These are phyloP conservation scores for Suillus subaureus DNA, from an alignment of 768 basidiomycete species.

Conservation along the genomic window DNA sequence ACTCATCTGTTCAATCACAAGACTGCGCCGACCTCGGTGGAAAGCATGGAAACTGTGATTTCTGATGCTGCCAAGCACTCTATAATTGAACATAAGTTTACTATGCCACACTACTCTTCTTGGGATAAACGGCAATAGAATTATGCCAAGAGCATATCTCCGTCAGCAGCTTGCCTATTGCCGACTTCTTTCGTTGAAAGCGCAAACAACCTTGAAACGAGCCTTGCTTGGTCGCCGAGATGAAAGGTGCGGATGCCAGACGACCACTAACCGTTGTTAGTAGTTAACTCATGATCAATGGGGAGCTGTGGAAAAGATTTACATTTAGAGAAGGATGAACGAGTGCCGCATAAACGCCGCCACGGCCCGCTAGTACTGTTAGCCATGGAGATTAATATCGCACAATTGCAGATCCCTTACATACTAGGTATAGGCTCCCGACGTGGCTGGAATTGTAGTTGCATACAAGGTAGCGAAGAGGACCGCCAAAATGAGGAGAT, in stretches of 20 bases:
- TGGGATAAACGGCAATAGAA: conserved; percentile 8
- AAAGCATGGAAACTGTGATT: background rate
- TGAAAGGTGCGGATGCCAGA: background rate
- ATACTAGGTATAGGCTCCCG: background rate
- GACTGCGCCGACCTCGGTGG: background rate
- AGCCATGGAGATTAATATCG: background rate
- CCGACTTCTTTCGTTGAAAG: background rate
- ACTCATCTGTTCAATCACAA: background rate
- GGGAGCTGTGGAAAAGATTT: conserved; percentile 8
- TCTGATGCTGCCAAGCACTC: conserved; percentile 16
- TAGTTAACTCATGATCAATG: background rate
- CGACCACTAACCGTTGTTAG: background rate
- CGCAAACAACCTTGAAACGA: background rate
- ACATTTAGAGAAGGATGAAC: background rate
- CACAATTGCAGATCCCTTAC: background rate
- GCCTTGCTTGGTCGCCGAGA: background rate
- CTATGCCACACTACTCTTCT: background rate
- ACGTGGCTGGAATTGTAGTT: background rate
- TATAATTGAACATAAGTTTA: conserved; percentile 11
- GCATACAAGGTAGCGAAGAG: background rate
- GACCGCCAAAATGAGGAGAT: conserved; percentile 9
- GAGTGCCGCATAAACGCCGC: conserved; percentile 31
- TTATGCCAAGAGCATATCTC: conserved; percentile 6
- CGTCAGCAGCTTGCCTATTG: background rate
- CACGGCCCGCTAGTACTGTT: background rate